A percentile compares a stretch with the other conserved stretches of the same genome.
Conservation (phyloP, 495 filamentous ascomycete species). For the Podospora conica region DNA sequence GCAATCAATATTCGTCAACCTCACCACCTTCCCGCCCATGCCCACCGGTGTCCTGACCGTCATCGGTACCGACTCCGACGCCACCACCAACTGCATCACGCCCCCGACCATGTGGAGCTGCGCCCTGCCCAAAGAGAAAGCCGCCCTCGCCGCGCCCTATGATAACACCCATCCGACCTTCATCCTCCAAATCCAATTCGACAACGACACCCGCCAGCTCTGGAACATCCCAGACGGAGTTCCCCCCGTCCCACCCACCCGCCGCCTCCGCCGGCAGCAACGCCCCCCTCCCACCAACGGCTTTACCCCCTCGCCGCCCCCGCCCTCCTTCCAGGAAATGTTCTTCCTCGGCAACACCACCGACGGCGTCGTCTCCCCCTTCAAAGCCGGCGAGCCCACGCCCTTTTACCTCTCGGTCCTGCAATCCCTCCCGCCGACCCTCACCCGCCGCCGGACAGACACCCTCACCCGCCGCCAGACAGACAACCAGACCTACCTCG, state of each 20-base stretch:
- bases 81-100: conserved; percentile 58
- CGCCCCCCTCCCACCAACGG: conserved; percentile 2
- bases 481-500: conserved; percentile 43
- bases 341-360: conserved; percentile 78
- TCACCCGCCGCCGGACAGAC: conserved; percentile 29
- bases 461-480: conserved; percentile 5
- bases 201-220: conserved; percentile 55
- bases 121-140: conserved; percentile 67
- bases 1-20: conserved; percentile 60
- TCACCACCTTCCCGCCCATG: conserved; percentile 81
- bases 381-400: conserved; percentile 60
- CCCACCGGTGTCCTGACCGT: conserved; percentile 76
- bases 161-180: conserved; percentile 65
- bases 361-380: conserved; percentile 54
- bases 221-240: conserved; percentile 36
- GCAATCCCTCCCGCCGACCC: conserved; percentile 24
- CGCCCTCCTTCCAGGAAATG: conserved; percentile 63
- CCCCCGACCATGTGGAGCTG: conserved; percentile 77
- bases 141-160: conserved; percentile 54
- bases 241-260: conserved; percentile 24
- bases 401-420: conserved; percentile 61
- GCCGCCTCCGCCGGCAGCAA: conserved; percentile 10
- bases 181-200: conserved; percentile 69
- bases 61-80: conserved; percentile 52
- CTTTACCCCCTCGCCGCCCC: conserved; percentile 48